Evolutionary conservation across 768 basidiomycete genomes (phyloP).

Genomic region (Suillus fuscotomentosus): DNA sequence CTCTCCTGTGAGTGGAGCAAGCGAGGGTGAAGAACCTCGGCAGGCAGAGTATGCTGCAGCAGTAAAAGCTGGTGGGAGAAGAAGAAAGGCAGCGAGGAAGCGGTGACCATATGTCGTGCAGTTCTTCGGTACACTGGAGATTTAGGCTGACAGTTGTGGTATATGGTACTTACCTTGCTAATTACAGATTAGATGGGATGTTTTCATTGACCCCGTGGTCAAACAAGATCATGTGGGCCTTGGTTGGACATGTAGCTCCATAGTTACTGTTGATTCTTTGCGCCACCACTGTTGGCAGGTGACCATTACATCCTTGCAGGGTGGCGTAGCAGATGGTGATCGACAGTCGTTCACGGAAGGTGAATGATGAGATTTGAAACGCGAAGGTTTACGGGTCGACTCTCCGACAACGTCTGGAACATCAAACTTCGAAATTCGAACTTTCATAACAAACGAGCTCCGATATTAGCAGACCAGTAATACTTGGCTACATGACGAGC

Average conservation of each 20-base stretch:
- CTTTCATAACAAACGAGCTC: background rate
- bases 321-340: background rate
- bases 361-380: background rate
- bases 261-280: background rate
- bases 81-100: constrained; percentile 57
- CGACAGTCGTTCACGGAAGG: background rate
- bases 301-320: background rate
- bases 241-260: background rate
- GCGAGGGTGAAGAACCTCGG: constrained; percentile 20
- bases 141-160: background rate
- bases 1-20: constrained; percentile 35
- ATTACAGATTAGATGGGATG: background rate
- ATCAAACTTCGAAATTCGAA: background rate
- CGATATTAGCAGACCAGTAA: background rate
- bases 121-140: background rate
- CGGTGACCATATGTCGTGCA: constrained; percentile 31
- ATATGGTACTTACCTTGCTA: background rate
- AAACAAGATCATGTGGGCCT: background rate
- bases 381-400: background rate
- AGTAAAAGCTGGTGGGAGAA: constrained; percentile 59
- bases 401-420: background rate
- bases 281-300: background rate
- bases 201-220: background rate
- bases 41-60: constrained; percentile 38
- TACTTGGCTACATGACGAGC: background rate